Percentiles rank a stretch among this genome's conserved stretches.
Conservation (phyloP, 2,329 filamentous ascomycete genomes). For the Ceratocystiopsis brevicomis region DNA sequence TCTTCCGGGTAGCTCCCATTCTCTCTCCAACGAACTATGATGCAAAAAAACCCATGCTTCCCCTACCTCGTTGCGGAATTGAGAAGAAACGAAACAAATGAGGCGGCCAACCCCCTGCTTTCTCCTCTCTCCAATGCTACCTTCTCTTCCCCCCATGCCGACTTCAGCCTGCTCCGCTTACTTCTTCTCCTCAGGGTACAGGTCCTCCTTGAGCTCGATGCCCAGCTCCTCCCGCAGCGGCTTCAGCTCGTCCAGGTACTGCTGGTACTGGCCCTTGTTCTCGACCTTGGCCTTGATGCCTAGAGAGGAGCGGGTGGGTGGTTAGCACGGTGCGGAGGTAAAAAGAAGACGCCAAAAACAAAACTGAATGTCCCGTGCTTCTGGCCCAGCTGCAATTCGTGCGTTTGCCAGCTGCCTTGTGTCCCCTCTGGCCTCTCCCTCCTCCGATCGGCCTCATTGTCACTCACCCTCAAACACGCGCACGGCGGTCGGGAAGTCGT, state of each 20-base stretch:
- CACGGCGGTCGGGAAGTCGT: constrained; percentile 96
- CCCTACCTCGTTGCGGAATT: too few relatives aligned
- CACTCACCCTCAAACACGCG: constrained; percentile 89
- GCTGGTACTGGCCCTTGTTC: constrained; percentile 92
- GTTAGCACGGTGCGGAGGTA: constrained; percentile 6
- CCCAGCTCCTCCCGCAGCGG: constrained; percentile 84
- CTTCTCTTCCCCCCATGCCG: background rate
- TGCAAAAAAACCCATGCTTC: too few relatives aligned
- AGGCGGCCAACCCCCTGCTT: too few relatives aligned
- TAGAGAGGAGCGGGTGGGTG: constrained; percentile 18
- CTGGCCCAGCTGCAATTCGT: too few relatives aligned
- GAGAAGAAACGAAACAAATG: too few relatives aligned
- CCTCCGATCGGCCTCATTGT: too few relatives aligned
- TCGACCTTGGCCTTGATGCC: constrained; percentile 99
- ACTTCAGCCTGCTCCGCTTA: background rate
- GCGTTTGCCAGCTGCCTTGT: too few relatives aligned
- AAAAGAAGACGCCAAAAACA: too few relatives aligned
- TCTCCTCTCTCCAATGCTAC: background rate
- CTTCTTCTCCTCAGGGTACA: constrained; percentile 44
- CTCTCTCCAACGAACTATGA: background rate
- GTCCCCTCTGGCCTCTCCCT: too few relatives aligned
- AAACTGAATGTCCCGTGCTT: too few relatives aligned
- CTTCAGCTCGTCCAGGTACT: constrained; percentile 90
- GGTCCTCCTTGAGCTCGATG: constrained; percentile 73
- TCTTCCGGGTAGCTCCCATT: background rate